A percentile compares a stretch with the other conserved stretches of the same genome.
phyloP scores from a whole-genome alignment of 1,284 basidiomycete genomes.

The Moniliella sp. region DNA sequence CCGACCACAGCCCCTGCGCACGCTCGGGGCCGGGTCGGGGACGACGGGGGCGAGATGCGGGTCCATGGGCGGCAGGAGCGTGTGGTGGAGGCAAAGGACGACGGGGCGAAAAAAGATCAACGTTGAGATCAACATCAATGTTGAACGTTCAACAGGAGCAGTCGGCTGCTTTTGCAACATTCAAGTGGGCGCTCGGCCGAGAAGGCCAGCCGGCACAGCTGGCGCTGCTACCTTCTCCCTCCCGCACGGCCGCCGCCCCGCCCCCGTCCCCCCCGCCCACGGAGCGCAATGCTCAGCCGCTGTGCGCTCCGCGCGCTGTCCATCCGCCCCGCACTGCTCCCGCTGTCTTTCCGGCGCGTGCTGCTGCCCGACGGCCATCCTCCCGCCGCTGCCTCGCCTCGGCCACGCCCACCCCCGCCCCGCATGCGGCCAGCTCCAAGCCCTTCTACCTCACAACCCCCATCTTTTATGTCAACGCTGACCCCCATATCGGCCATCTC shows the following conservation, averaged over 20 bases:
- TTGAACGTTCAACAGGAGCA: too few relatives aligned
- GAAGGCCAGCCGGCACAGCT: too few relatives aligned
- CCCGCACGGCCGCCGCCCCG: too few relatives aligned
- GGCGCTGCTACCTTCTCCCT: too few relatives aligned
- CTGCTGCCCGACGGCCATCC: neutral
- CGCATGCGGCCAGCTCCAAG: neutral
- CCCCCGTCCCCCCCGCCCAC: neutral
- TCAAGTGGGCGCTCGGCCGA: too few relatives aligned
- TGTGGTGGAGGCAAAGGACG: neutral
- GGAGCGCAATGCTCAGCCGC: neutral
- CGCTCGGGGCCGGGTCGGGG: too few relatives aligned
- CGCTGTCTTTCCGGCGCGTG: neutral
- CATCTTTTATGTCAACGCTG: constrained; percentile 67
- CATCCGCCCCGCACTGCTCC: neutral
- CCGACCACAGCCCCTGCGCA: neutral
- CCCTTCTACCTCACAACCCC: constrained; percentile 55
- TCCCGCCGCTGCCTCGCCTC: too few relatives aligned
- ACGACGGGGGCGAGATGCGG: too few relatives aligned
- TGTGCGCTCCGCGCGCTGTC: neutral
- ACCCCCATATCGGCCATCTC: constrained; percentile 62
- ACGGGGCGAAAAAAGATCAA: neutral
- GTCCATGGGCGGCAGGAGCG: neutral
- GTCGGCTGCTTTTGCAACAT: too few relatives aligned
- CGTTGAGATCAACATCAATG: too few relatives aligned
- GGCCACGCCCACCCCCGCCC: neutral